A percentile compares a stretch with the other conserved stretches of the same genome.
Evolutionary conservation across 495 filamentous ascomycete genomes (phyloP).

Genomic region (Penicillium lagena): DNA sequence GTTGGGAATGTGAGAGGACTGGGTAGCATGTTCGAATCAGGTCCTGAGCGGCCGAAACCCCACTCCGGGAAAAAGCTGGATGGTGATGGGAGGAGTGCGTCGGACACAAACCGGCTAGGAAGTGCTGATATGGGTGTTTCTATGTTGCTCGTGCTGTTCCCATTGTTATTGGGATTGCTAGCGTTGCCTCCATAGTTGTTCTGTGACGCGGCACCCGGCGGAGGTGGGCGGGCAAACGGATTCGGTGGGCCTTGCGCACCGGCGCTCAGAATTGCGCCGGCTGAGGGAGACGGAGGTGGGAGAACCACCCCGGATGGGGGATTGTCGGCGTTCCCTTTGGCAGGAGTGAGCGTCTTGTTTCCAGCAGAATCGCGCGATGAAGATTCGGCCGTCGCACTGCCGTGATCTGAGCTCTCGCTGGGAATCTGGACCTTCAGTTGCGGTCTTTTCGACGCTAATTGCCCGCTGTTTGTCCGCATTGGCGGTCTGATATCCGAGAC

Average conservation of each 20-base stretch:
- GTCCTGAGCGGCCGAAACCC: slow-evolving; percentile 59
- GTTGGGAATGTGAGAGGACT: slow-evolving; percentile 90
- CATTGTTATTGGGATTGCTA: slow-evolving; percentile 57
- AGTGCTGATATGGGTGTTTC: slow-evolving; percentile 98
- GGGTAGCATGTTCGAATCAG: slow-evolving; percentile 74
- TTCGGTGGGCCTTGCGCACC: slow-evolving; percentile 92
- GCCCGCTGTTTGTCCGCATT: slow-evolving; percentile 64
- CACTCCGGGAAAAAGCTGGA: slow-evolving; percentile 91
- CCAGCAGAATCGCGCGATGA: slow-evolving; percentile 68
- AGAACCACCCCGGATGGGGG: slow-evolving; percentile 67
- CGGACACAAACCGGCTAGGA: slow-evolving; percentile 81
- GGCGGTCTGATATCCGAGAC: slow-evolving; percentile 62
- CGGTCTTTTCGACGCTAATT: slow-evolving; percentile 61
- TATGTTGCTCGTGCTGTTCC: slow-evolving; percentile 67
- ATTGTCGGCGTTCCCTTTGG: slow-evolving; percentile 47
- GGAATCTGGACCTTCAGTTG: slow-evolving; percentile 91
- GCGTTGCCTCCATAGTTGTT: slow-evolving; percentile 48
- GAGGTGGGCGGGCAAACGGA: slow-evolving; percentile 85
- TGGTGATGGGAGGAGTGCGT: slow-evolving; percentile 78
- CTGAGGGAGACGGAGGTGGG: slow-evolving; percentile 88
- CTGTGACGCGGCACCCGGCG: slow-evolving; percentile 32
- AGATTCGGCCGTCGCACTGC: slow-evolving; percentile 67
- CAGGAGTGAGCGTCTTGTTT: slow-evolving; percentile 45
- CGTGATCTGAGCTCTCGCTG: slow-evolving; percentile 78
- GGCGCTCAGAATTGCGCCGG: slow-evolving; percentile 77